Conservation (phyloP, 805 yeast genomes). For the Saturnispora zaruensis region DNA sequence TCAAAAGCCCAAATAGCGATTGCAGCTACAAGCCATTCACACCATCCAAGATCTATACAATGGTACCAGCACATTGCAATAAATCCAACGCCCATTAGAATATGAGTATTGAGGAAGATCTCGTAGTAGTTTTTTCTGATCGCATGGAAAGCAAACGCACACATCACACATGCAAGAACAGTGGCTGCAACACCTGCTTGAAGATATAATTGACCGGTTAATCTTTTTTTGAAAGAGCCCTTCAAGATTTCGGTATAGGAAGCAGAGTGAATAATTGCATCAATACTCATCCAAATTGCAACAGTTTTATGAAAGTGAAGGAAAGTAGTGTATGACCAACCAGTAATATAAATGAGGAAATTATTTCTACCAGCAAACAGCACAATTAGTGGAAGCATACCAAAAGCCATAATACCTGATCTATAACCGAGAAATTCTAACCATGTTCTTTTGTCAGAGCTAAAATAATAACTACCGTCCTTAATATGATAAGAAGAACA, state of each 20-base stretch:
- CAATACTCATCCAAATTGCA: constrained; percentile 39
- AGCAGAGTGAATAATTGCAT: constrained; percentile 34
- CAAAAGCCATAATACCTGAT: constrained; percentile 33
- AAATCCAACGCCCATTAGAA: constrained; percentile 27
- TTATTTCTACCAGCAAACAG: constrained; percentile 42
- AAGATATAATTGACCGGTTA: not conserved
- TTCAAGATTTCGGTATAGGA: constrained; percentile 21
- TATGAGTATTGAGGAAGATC: constrained; percentile 32
- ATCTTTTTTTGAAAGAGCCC: not conserved
- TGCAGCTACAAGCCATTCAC: constrained; percentile 29
- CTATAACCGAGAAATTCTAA: constrained; percentile 24
- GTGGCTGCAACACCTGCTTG: constrained; percentile 31
- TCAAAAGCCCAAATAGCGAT: constrained; percentile 46
- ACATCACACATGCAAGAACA: constrained; percentile 33
- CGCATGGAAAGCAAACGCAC: constrained; percentile 42
- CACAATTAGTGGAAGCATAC: constrained; percentile 33
- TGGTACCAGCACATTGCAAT: constrained; percentile 52
- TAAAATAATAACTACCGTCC: constrained; percentile 16
- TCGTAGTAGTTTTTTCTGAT: constrained; percentile 53
- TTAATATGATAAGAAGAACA: constrained; percentile 8
- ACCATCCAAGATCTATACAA: constrained; percentile 30
- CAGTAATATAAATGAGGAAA: constrained; percentile 34
- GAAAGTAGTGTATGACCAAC: constrained; percentile 35
- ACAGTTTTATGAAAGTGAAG: constrained; percentile 58
- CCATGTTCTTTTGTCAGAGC: constrained; percentile 25